Conservation (phyloP, 1,139 yeast species). For the Saccharomycopsis hybrid region DNA sequence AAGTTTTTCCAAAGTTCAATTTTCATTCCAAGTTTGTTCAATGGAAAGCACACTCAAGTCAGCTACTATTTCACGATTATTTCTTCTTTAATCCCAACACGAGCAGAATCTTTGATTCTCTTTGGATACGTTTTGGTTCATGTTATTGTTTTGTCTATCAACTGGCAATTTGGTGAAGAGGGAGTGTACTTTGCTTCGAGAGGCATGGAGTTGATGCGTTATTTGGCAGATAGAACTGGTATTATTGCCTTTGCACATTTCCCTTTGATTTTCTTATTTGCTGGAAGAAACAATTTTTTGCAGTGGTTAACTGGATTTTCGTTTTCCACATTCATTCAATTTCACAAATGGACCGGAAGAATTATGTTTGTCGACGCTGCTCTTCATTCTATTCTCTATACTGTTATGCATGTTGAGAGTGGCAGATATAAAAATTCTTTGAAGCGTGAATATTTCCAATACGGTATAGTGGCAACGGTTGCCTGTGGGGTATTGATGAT, state of each 20-base stretch:
- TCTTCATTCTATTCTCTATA: constrained; percentile 49
- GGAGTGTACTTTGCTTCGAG: constrained; percentile 33
- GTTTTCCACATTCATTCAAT: constrained; percentile 50
- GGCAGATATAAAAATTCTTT: constrained; percentile 34
- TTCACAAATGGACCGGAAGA: constrained; percentile 66
- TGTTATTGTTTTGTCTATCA: constrained; percentile 35
- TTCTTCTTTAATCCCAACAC: constrained; percentile 40
- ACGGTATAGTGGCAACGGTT: constrained; percentile 49
- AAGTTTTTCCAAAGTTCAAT: constrained; percentile 12
- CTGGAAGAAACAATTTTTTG: constrained; percentile 63
- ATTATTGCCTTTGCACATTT: constrained; percentile 40
- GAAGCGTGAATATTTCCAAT: constrained; percentile 35
- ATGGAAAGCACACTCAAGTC: constrained; percentile 14
- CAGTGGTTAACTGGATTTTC: constrained; percentile 63
- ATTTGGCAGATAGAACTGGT: constrained; percentile 58
- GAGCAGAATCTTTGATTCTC: constrained; percentile 51
- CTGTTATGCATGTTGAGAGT: constrained; percentile 29
- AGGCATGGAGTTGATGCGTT: constrained; percentile 42
- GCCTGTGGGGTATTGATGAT: constrained; percentile 36
- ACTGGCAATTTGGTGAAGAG: constrained; percentile 20
- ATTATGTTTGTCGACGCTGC: constrained; percentile 33
- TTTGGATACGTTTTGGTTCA: constrained; percentile 41
- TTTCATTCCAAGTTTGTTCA: constrained; percentile 14
- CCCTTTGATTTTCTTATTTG: constrained; percentile 50
- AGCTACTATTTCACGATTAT: constrained; percentile 27